Percentiles rank a stretch among this genome's conserved stretches.
These are phyloP conservation scores for Paracorniculantispora psalliotae DNA, from an alignment of 2,329 filamentous ascomycete species.

Conservation along the genomic window DNA sequence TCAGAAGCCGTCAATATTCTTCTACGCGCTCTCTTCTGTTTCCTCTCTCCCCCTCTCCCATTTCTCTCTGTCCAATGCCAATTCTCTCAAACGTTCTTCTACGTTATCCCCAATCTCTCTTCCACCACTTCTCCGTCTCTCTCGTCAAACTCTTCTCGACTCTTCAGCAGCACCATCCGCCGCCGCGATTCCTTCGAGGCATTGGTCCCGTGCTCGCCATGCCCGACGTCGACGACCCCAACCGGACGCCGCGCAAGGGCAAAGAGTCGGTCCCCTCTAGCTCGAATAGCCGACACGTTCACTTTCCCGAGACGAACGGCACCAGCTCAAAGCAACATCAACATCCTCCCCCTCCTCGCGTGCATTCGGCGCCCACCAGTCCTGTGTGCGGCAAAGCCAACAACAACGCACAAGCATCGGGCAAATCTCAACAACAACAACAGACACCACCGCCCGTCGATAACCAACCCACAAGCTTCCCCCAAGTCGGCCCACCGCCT, in stretches of 20 bases:
- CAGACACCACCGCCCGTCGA: background rate
- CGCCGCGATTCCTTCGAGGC: background rate
- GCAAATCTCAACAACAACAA: background rate
- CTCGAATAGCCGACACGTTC: slow-evolving; percentile 10
- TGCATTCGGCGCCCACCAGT: background rate
- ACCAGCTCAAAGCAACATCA: background rate
- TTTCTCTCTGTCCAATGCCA: background rate
- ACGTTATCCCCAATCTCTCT: background rate
- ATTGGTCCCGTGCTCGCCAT: background rate
- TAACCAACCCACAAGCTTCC: slow-evolving; percentile 13
- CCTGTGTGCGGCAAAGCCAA: background rate
- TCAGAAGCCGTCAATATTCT: background rate
- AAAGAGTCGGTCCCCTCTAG: background rate
- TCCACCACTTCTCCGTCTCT: background rate
- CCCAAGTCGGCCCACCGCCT: slow-evolving; percentile 9
- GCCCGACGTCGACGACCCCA: slow-evolving; percentile 4
- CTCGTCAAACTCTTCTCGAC: background rate
- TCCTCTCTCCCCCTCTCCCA: background rate
- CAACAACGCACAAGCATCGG: background rate
- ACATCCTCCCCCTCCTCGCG: background rate
- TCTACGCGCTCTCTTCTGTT: background rate
- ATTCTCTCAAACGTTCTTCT: background rate
- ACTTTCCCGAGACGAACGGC: slow-evolving; percentile 2
- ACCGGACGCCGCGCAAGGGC: background rate
- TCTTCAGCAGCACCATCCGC: background rate